Evolutionary conservation across 2,329 filamentous ascomycete genomes (phyloP).

Genomic region (Hypoxylon sp.): DNA sequence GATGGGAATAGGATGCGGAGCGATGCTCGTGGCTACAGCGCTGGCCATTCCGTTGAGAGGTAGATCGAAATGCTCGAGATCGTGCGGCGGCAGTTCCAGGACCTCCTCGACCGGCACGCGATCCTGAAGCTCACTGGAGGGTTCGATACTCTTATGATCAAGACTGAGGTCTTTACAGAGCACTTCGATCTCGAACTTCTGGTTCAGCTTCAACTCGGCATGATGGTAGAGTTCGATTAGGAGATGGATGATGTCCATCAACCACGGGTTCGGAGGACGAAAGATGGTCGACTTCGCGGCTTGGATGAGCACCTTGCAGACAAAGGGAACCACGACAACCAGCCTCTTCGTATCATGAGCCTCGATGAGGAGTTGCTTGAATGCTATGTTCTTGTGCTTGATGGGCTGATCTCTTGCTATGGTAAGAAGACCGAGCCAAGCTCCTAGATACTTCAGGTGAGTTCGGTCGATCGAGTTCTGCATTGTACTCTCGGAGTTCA

Average conservation of each 20-base stretch:
- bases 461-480: slow-evolving; percentile 84
- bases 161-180: slow-evolving; percentile 90
- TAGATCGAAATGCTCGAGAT: slow-evolving; percentile 84
- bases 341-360: slow-evolving; percentile 92
- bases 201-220: slow-evolving; percentile 91
- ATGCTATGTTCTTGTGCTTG: slow-evolving; percentile 94
- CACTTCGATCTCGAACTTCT: slow-evolving; percentile 99
- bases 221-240: slow-evolving; percentile 94
- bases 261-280: slow-evolving; percentile 93
- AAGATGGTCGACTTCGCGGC: slow-evolving; percentile 88
- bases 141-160: slow-evolving; percentile 92
- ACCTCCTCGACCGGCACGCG: slow-evolving; percentile 71
- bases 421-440: slow-evolving; percentile 92
- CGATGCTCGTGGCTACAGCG: slow-evolving; percentile 75
- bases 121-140: slow-evolving; percentile 85
- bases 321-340: slow-evolving; percentile 93
- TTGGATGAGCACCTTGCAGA: slow-evolving; percentile 92
- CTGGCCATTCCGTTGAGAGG: slow-evolving; percentile 78
- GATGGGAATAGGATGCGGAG: slow-evolving; percentile 78
- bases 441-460: slow-evolving; percentile 91
- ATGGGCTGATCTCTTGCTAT: slow-evolving; percentile 94
- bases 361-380: slow-evolving; percentile 94
- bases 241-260: slow-evolving; percentile 93
- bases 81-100: slow-evolving; percentile 66
- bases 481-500: slow-evolving; percentile 89